Conservation (phyloP, 495 filamentous ascomycete genomes). For the Hypoxylon cercidicola region DNA sequence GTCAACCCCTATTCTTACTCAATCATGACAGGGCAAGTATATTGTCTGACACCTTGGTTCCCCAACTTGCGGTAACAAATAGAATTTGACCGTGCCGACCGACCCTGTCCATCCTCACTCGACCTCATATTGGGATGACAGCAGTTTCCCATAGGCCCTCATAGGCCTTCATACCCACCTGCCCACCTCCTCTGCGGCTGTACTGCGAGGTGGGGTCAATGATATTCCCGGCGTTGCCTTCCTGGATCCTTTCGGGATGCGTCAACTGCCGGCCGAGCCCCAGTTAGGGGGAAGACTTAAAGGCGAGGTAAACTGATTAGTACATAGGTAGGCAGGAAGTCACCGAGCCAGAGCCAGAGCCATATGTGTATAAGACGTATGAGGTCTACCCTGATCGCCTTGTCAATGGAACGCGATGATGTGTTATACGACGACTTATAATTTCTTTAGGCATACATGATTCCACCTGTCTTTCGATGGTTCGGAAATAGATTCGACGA, state of each 20-base stretch:
- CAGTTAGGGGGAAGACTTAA: constrained; percentile 27
- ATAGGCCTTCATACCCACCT: constrained; percentile 34
- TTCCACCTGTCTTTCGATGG: constrained; percentile 16
- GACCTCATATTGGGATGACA: constrained; percentile 17
- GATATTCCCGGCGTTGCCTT: constrained; percentile 27
- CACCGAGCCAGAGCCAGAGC: constrained; percentile 22
- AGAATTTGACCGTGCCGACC: constrained; percentile 23
- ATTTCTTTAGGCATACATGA: background rate
- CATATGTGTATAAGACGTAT: constrained; percentile 9
- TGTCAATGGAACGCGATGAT: constrained; percentile 6
- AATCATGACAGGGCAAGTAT: constrained; percentile 34
- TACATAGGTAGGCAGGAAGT: constrained; percentile 33
- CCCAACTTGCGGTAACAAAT: constrained; percentile 24
- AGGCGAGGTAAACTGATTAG: constrained; percentile 37
- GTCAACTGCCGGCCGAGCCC: constrained; percentile 37
- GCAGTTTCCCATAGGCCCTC: constrained; percentile 12
- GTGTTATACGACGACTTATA: constrained; percentile 34
- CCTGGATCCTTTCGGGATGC: constrained; percentile 25
- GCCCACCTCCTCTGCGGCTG: constrained; percentile 19
- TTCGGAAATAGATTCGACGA: constrained; percentile 12
- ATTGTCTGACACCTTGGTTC: constrained; percentile 27
- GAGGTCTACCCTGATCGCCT: background rate
- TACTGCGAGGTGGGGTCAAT: constrained; percentile 36
- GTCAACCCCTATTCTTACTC: constrained; percentile 31
- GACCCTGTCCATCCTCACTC: constrained; percentile 24